Evolutionary conservation across 441 rosid genomes (phyloP).

Genomic region (Theobroma grandiflorum): DNA sequence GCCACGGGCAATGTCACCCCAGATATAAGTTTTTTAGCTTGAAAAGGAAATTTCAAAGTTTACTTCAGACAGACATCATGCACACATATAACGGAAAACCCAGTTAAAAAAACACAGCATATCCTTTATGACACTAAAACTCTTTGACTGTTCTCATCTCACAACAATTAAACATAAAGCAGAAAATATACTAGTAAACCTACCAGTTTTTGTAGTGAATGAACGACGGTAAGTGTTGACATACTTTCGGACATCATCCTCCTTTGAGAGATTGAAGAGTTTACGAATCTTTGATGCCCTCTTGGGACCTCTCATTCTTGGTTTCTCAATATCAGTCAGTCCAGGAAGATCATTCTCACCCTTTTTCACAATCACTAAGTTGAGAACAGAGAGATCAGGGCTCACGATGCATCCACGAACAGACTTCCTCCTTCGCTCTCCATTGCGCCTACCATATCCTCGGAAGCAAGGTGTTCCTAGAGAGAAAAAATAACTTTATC

Average conservation of each 20-base stretch:
- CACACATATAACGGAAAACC: not conserved
- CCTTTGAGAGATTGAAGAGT: constrained; percentile 62
- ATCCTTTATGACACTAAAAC: not conserved
- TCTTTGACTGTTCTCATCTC: not conserved
- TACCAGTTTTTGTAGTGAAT: constrained; percentile 55
- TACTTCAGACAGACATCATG: not conserved
- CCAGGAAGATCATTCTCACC: constrained; percentile 56
- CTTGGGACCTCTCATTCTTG: constrained; percentile 65
- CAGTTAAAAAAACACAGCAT: not conserved
- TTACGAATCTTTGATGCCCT: constrained; percentile 63
- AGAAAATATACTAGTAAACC: not conserved
- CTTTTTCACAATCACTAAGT: constrained; percentile 55
- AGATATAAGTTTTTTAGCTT: not conserved
- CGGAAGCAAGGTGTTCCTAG: constrained; percentile 56
- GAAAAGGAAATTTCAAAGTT: not conserved
- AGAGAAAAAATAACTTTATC: constrained; percentile 13
- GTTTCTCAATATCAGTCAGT: constrained; percentile 53
- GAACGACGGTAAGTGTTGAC: constrained; percentile 59
- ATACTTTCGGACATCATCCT: constrained; percentile 57
- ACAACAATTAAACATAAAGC: not conserved
- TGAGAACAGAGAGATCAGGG: constrained; percentile 57
- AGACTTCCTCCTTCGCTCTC: constrained; percentile 61
- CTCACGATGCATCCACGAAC: constrained; percentile 61
- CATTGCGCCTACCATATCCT: constrained; percentile 57
- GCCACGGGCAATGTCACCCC: not conserved